Evolutionary conservation across 805 yeast genomes (phyloP).

Genomic region (Vanderwaltozyma verrucispora): DNA sequence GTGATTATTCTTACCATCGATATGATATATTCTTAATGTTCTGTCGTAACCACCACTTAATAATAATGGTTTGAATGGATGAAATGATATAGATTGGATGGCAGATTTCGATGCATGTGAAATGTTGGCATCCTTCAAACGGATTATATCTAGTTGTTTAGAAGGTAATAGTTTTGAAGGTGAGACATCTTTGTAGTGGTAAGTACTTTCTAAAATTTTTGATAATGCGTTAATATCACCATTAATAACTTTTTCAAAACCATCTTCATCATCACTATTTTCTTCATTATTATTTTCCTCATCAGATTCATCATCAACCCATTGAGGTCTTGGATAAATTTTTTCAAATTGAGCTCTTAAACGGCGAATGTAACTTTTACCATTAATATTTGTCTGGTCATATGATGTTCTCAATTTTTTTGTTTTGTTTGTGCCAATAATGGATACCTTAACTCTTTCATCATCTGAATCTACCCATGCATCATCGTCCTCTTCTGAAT

Average conservation of each 20-base stretch:
- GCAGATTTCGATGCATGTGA: constrained; percentile 63
- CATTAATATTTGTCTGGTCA: constrained; percentile 43
- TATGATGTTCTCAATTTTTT: constrained; percentile 61
- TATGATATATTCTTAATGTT: constrained; percentile 75
- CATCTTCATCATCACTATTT: constrained; percentile 25
- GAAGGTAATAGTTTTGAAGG: constrained; percentile 55
- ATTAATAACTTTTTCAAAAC: constrained; percentile 22
- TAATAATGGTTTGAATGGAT: constrained; percentile 62
- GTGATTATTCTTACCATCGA: constrained; percentile 77
- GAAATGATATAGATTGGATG: constrained; percentile 79
- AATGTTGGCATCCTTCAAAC: constrained; percentile 80
- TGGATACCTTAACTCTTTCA: constrained; percentile 54
- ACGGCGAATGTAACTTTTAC: constrained; percentile 51
- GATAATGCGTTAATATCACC: constrained; percentile 35
- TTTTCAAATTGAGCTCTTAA: constrained; percentile 61
- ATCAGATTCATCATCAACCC: constrained; percentile 43
- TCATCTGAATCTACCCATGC: constrained; percentile 94
- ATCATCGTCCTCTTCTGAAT: constrained; percentile 28
- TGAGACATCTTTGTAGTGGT: constrained; percentile 32
- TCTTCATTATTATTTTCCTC: constrained; percentile 14
- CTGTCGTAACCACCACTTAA: constrained; percentile 90
- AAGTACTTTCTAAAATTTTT: constrained; percentile 31
- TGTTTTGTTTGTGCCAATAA: constrained; percentile 46
- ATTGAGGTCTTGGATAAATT: constrained; percentile 73
- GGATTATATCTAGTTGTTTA: constrained; percentile 57